Conservation (phyloP, 2,329 filamentous ascomycete genomes). For the Cladosporium sp. region DNA sequence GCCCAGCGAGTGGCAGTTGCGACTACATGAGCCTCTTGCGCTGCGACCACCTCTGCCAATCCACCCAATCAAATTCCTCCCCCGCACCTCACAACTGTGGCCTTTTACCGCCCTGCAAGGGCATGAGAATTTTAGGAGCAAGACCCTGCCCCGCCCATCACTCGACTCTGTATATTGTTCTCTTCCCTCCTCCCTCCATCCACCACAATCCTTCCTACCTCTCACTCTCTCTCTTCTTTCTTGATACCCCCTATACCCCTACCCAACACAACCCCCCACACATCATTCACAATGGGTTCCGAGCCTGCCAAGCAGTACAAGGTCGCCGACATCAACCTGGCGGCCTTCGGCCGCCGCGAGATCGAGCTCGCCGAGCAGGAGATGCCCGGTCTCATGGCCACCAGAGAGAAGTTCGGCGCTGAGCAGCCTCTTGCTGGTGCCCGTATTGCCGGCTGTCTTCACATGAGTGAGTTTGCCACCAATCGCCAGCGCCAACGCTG, state of each 20-base stretch:
- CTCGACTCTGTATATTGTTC: neutral
- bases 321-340: slow-evolving; percentile 92
- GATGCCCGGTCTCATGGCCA: slow-evolving; percentile 98
- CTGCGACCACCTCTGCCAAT: no score
- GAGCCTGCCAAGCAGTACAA: slow-evolving; percentile 16
- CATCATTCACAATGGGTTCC: slow-evolving; percentile 11
- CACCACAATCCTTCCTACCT: slow-evolving; percentile 10
- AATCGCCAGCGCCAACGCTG: no score
- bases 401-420: slow-evolving; percentile 79
- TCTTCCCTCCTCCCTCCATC: neutral
- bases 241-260: slow-evolving; percentile 1
- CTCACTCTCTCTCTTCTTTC: slow-evolving; percentile 32
- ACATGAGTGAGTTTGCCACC: slow-evolving; percentile 69
- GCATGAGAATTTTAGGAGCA: neutral
- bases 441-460: slow-evolving; percentile 94
- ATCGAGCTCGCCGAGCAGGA: slow-evolving; percentile 89
- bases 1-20: no score
- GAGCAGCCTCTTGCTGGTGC: slow-evolving; percentile 94
- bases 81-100: no score
- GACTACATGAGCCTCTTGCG: no score
- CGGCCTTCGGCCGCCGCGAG: slow-evolving; percentile 98
- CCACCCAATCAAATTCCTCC: neutral
- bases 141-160: neutral
- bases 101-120: no score
- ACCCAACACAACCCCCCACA: neutral